Evolutionary conservation across 352 stramenopile genomes (phyloP), one percentile per base, ranked within the genome.

Genomic region (Phytophthora vignae): DNA sequence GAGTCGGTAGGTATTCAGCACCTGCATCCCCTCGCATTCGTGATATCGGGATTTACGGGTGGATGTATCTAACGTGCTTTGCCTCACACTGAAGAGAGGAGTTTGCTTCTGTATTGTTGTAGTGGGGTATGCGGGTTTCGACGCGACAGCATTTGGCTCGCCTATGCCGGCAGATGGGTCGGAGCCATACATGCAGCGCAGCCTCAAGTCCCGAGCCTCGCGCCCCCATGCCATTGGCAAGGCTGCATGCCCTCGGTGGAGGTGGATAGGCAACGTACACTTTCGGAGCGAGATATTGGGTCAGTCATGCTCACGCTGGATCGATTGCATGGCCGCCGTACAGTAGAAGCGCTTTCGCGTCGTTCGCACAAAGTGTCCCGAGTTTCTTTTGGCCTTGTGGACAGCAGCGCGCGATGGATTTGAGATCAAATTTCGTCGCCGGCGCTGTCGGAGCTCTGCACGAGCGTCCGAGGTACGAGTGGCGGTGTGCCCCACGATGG

Each of bases 1-100:
- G 27, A 69, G 54, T 63, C 62, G 57, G 62, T 36, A 49, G 46
- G 53, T 42, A 70, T 55, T 70, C 63, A 70, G 63, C 48, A 14
- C 44, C 52, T n/a, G 48, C n/a, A 59, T 70, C 21, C 54, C 56
- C 63, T 70, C 9, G 15, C 53, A 4, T 22, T n/a, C 27, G 29
- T 29, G 29, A 59, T 44, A 29, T 15, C 48, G 44, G n/a, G n/a
- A n/a, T n/a, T n/a, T n/a, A n/a, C n/a, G n/a, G n/a, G n/a, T n/a
- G n/a, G n/a, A n/a, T n/a, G n/a, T n/a, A n/a, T n/a, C n/a, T n/a
- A n/a, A n/a, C n/a, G n/a, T n/a, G n/a, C n/a, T n/a, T n/a, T n/a
- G n/a, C n/a, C n/a, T n/a, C n/a, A n/a, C n/a, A n/a, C 11, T n/a
- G 15, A n/a, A 44, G 12, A 44, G 15, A 17, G 0, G 36, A 14